A percentile compares a stretch with the other conserved stretches of the same genome.
These are phyloP conservation scores for Raphanus sativus DNA, from an alignment of 345 rosid species.

Conservation along the genomic window DNA sequence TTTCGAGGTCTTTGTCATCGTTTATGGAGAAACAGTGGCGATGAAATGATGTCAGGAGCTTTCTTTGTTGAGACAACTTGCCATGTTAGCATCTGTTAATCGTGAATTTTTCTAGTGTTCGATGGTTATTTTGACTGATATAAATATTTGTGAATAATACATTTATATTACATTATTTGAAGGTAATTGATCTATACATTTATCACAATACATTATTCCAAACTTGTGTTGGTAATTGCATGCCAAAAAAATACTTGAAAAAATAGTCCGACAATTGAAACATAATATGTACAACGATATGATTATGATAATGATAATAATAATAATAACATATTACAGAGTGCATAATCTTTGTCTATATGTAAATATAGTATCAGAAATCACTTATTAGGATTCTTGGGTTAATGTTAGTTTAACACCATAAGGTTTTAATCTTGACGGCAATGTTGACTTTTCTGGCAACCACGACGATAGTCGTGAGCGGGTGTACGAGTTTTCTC, in stretches of 20 bases:
- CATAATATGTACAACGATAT: not conserved
- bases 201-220: not conserved
- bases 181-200: not conserved
- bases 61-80: too few species aligned
- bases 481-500: not conserved
- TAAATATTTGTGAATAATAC: not conserved
- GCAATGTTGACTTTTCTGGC: not conserved
- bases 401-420: not conserved
- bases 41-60: too few species aligned
- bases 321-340: not conserved
- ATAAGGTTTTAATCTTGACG: not conserved
- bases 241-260: not conserved
- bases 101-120: too few species aligned
- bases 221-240: not conserved
- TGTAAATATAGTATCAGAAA: not conserved
- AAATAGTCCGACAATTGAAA: not conserved
- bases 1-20: too few species aligned
- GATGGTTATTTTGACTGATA: not conserved
- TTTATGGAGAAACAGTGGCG: too few species aligned
- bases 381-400: not conserved
- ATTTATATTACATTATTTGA: not conserved
- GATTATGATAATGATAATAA: too few species aligned
- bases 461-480: not conserved
- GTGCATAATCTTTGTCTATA: not conserved
- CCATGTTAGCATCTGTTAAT: too few species aligned